Base-by-base conservation (phyloP, 164 flowering plant genomes). In the Nelumbo lutea region DNA sequence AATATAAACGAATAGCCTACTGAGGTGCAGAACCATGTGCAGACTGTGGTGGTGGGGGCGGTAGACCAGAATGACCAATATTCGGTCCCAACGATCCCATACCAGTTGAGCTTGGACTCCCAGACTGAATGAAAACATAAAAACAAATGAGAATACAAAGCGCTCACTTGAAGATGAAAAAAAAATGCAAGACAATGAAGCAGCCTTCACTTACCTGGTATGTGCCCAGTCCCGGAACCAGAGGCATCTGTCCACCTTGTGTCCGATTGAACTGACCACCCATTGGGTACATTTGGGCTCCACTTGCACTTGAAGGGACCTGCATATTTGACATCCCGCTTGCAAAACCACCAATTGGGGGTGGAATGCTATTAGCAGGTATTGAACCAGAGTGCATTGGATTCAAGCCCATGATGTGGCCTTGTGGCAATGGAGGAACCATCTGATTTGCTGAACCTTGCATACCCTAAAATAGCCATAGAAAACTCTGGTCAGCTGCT, bases 391-490 rank as follows among this genome's bases (percentile, higher is more conserved):
- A 74, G 71, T 84, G 94, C 89, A 90, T 86, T 44, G 84, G 89
- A 75, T 88, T 91, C 85, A 91, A 71, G 71, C 91, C 89, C 87
- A 89, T 85, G 72, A 81, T 82, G 79, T 85, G 96, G 53, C 86
- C 88, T 70, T 90, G 98, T 39, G 79, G 88, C 80, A 85, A 15
- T 59, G 80, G 89, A 67, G 93, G 88, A 58, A 50, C 82, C 91
- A 88, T 88, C 77, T 84, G 96, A 82, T 83, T 89, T 78, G 83
- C 79, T 5, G 81, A 53, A 68, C 88, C 87, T 79, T 91, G 97
- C 85, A 93, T 82, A 38, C 86, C 96, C 93, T 88, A 63, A 46
- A 81, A 44, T 58, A 74, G 43, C 14, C 55, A 71, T 9, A 42
- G 15, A 27, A 51, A 48, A 5, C 2, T 43, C 11, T 57, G 42